Conservation (phyloP, 306 rosid genomes). For the Sicyos edulis region DNA sequence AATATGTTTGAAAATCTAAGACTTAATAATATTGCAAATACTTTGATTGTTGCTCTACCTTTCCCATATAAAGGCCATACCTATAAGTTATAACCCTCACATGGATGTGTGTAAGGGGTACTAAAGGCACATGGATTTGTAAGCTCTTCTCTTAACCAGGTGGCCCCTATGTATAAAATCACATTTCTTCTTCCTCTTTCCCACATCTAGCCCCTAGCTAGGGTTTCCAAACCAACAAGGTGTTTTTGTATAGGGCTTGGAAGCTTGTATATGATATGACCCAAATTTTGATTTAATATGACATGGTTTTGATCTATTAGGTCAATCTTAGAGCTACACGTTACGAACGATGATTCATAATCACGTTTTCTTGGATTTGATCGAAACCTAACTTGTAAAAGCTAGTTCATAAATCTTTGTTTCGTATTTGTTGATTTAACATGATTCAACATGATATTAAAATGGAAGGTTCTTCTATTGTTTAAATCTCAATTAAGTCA, state of each 20-base stretch:
- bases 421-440: no score
- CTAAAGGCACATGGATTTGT: conserved; percentile 5
- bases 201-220: conserved; percentile 1
- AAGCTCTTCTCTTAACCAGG: background rate
- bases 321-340: background rate
- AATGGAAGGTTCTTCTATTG: no score
- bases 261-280: background rate
- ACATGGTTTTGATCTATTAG: background rate
- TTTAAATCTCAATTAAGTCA: no score
- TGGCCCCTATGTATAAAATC: conserved; percentile 3
- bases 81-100: conserved; percentile 10
- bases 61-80: conserved; percentile 3
- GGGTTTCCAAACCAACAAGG: background rate
- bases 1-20: background rate
- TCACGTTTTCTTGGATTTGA: background rate
- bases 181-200: background rate
- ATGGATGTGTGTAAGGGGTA: conserved; percentile 9
- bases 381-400: background rate
- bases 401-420: no score
- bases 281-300: background rate
- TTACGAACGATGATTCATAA: background rate
- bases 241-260: background rate
- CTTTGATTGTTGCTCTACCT: background rate
- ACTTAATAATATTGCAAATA: background rate
- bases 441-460: no score